Evolutionary conservation across 495 filamentous ascomycete genomes (phyloP).

Genomic region (Aspergillus cavernicola): DNA sequence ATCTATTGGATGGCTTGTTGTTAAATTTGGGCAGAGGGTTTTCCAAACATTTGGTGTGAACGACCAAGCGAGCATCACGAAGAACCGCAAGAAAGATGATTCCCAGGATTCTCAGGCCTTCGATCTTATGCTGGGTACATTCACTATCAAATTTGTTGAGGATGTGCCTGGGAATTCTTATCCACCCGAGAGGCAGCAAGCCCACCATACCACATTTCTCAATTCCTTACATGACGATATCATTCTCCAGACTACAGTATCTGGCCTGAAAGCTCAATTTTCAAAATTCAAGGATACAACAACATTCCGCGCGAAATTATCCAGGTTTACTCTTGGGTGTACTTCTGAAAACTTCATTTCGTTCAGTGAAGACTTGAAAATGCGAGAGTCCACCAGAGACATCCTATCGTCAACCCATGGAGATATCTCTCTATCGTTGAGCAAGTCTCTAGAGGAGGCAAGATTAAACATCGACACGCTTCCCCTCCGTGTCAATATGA

Average conservation of each 20-base stretch:
- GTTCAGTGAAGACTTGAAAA: conserved; percentile 61
- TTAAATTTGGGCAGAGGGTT: conserved; percentile 55
- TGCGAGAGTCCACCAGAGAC: conserved; percentile 69
- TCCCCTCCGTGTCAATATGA: conserved; percentile 70
- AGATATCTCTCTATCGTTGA: conserved; percentile 63
- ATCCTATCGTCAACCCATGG: conserved; percentile 52
- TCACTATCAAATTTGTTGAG: conserved; percentile 64
- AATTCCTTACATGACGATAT: conserved; percentile 31
- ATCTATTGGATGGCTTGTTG: conserved; percentile 61
- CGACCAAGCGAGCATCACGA: conserved; percentile 11
- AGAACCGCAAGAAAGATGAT: conserved; percentile 10
- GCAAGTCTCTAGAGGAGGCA: conserved; percentile 47
- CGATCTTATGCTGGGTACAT: conserved; percentile 48
- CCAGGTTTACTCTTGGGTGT: conserved; percentile 72
- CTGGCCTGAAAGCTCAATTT: conserved; percentile 28
- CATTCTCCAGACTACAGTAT: conserved; percentile 28
- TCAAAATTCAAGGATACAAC: conserved; percentile 17
- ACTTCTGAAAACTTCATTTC: conserved; percentile 69
- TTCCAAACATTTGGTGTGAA: conserved; percentile 36
- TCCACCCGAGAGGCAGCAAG: conserved; percentile 13
- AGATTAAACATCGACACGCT: conserved; percentile 73
- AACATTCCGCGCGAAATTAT: conserved; percentile 39
- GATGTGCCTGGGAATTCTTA: conserved; percentile 46
- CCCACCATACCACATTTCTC: conserved; percentile 20
- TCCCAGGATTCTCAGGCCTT: conserved; percentile 34